Evolutionary conservation across 140 eudicot species (phyloP).

Genomic region (Erigeron philadelphicus): DNA sequence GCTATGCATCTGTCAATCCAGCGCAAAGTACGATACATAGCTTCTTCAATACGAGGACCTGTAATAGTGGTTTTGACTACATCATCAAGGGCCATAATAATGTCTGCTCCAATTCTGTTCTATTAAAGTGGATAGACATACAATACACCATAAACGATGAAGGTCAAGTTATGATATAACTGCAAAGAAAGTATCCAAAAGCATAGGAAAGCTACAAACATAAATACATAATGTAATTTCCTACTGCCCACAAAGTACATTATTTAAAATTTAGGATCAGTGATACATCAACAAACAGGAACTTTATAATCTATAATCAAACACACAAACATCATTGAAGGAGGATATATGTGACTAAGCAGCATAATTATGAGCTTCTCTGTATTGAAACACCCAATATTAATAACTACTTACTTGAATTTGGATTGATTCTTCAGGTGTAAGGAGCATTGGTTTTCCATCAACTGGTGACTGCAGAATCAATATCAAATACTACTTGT

Average conservation of each 20-base stretch:
- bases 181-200: conserved; percentile 4
- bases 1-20: conserved; percentile 97
- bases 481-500: conserved; percentile 4
- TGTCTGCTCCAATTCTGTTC: conserved; percentile 98
- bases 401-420: conserved; percentile 61
- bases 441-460: conserved; percentile 87
- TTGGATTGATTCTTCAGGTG: conserved; percentile 96
- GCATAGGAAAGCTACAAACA: neutral
- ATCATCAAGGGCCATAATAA: conserved; percentile 96
- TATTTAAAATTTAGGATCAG: neutral
- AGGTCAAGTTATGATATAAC: conserved; percentile 14
- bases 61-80: conserved; percentile 90
- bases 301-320: neutral
- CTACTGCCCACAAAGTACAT: neutral
- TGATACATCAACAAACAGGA: neutral
- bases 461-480: conserved; percentile 82
- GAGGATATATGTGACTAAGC: neutral
- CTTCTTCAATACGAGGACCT: conserved; percentile 91
- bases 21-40: conserved; percentile 89
- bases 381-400: neutral
- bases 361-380: conserved; percentile 1
- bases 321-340: neutral
- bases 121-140: conserved; percentile 36
- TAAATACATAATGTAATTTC: conserved; percentile 8
- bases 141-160: conserved; percentile 25